phyloP scores from a whole-genome alignment of 345 rosid species.

The Combretum micranthum region DNA sequence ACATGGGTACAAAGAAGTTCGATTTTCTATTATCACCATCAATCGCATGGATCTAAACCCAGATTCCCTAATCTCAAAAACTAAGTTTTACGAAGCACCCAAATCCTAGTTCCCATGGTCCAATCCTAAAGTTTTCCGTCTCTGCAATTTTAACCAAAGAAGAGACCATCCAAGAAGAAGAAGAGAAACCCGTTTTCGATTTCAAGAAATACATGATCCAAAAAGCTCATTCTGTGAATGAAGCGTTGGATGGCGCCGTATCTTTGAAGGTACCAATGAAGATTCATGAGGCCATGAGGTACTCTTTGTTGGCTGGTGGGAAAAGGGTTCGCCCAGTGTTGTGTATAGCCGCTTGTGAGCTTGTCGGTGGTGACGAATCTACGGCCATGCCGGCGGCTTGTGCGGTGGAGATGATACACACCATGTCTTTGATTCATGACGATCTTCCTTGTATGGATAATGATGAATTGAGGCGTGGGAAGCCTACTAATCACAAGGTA shows the following conservation, averaged over 20 bases:
- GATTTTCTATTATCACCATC: slow-evolving; percentile 6
- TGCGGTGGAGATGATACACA: slow-evolving; percentile 88
- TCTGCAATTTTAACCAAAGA: slow-evolving; percentile 49
- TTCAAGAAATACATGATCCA: slow-evolving; percentile 65
- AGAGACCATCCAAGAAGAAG: slow-evolving; percentile 24
- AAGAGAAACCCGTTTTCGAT: slow-evolving; percentile 42
- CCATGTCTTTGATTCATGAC: slow-evolving; percentile 94
- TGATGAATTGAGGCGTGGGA: slow-evolving; percentile 93
- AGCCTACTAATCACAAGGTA: slow-evolving; percentile 78
- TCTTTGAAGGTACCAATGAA: slow-evolving; percentile 57
- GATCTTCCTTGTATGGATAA: slow-evolving; percentile 96
- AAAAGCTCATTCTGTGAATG: slow-evolving; percentile 56
- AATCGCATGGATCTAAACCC: slow-evolving; percentile 31
- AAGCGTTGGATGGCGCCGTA: slow-evolving; percentile 60
- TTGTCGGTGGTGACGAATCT: slow-evolving; percentile 65
- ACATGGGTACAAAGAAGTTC: slow-evolving; percentile 31
- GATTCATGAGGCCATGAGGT: slow-evolving; percentile 92
- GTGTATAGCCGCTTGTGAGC: slow-evolving; percentile 81
- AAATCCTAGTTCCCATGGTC: slow-evolving; percentile 4
- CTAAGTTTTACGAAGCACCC: slow-evolving; percentile 1
- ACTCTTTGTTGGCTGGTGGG: slow-evolving; percentile 84
- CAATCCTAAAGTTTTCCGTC: slow-evolving; percentile 15
- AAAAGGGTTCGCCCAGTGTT: slow-evolving; percentile 79
- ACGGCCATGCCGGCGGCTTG: slow-evolving; percentile 83
- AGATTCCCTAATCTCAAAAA: slow-evolving; percentile 6